phyloP scores from a whole-genome alignment of 257 asterid species.

The Fraxinus cuspidata region DNA sequence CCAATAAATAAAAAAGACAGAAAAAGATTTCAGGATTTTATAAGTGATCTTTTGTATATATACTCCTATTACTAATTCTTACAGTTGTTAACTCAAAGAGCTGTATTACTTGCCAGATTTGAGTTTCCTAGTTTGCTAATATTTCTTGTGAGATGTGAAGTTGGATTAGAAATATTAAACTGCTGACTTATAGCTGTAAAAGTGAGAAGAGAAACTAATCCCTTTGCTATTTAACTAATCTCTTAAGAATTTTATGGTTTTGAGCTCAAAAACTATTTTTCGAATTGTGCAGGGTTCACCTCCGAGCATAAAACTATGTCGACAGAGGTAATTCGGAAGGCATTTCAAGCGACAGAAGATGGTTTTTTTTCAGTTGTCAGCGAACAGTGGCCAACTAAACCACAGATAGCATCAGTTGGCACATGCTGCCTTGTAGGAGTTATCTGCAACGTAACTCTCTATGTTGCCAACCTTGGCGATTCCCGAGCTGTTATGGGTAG shows the following conservation, averaged over 20 bases:
- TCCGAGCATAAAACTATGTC: conserved; percentile 55
- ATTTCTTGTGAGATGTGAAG: too few species aligned
- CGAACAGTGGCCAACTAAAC: conserved; percentile 47
- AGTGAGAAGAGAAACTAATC: background rate
- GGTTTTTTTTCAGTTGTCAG: conserved; percentile 48
- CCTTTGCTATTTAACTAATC: background rate
- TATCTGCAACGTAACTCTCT: conserved; percentile 47
- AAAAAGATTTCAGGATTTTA: background rate
- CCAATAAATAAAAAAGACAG: background rate
- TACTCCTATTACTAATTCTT: background rate
- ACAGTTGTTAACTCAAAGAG: background rate
- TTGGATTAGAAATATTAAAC: background rate
- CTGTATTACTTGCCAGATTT: background rate
- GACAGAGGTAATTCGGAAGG: conserved; percentile 55
- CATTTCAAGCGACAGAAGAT: conserved; percentile 58
- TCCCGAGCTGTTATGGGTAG: conserved; percentile 61
- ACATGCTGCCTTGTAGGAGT: conserved; percentile 60
- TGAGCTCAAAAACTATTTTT: background rate
- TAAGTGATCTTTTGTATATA: background rate
- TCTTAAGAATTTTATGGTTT: background rate
- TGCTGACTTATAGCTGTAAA: background rate
- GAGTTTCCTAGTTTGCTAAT: background rate
- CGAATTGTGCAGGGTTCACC: conserved; percentile 37
- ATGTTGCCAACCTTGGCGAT: conserved; percentile 57
- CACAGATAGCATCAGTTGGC: conserved; percentile 63